phyloP scores from a whole-genome alignment of 441 rosid genomes.

The Populus hybrid region DNA sequence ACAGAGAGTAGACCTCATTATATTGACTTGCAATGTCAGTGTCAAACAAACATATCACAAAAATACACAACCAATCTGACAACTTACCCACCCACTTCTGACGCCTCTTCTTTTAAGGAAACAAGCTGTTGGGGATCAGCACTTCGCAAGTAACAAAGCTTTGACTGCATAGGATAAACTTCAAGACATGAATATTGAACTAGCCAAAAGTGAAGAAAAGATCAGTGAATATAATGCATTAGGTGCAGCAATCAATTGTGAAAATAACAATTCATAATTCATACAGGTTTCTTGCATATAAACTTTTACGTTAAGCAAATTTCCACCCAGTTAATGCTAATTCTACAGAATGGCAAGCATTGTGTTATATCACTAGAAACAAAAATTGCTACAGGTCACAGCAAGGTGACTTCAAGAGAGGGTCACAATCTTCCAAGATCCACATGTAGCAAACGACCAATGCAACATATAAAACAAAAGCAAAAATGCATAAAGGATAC shows the following conservation, averaged over 20 bases:
- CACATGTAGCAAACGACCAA: neutral
- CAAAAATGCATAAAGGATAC: neutral
- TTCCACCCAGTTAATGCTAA: neutral
- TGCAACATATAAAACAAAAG: neutral
- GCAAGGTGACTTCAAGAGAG: neutral
- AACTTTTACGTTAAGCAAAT: neutral
- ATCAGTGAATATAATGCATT: neutral
- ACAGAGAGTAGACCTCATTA: neutral
- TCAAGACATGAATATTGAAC: conserved; percentile 14
- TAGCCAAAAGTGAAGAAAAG: neutral
- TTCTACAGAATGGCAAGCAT: neutral
- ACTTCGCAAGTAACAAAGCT: conserved; percentile 65
- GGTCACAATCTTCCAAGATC: neutral
- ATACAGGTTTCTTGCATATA: neutral
- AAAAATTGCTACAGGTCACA: neutral
- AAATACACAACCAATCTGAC: neutral
- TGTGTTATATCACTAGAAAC: neutral
- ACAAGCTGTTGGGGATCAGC: conserved; percentile 59
- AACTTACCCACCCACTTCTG: conserved; percentile 96
- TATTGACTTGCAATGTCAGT: neutral
- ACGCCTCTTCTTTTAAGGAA: conserved; percentile 69
- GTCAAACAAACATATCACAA: neutral
- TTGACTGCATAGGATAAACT: conserved; percentile 56
- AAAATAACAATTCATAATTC: neutral
- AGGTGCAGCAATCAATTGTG: neutral